Conservation (phyloP, 192 early-diverging fungal species). For the Coemansia sp. region DNA sequence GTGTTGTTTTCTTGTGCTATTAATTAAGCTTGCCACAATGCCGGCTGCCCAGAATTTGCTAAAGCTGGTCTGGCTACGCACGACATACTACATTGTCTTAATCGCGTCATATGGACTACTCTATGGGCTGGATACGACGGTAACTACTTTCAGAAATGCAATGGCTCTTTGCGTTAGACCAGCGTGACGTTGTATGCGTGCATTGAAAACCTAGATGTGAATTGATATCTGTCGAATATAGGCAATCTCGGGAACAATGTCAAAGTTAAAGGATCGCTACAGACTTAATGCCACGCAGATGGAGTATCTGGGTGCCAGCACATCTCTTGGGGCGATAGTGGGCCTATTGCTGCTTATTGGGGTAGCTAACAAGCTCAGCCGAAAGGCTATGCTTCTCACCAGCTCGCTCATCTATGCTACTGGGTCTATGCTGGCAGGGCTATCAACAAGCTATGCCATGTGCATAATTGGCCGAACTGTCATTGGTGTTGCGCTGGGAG, state of each 20-base stretch:
- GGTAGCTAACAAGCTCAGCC: background rate
- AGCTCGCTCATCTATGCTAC: constrained; percentile 9
- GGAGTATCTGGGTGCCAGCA: constrained; percentile 24
- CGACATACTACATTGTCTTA: constrained; percentile 16
- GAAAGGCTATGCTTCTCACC: constrained; percentile 14
- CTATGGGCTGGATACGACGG: constrained; percentile 34
- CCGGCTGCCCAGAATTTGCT: background rate
- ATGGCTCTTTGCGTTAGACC: too few relatives aligned
- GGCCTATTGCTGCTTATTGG: constrained; percentile 20
- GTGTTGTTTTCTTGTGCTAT: background rate
- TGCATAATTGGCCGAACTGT: constrained; percentile 19
- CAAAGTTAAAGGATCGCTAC: constrained; percentile 12
- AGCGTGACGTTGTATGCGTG: background rate
- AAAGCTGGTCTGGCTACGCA: constrained; percentile 2
- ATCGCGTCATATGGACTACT: constrained; percentile 26
- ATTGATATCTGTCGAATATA: background rate
- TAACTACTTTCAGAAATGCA: constrained; percentile 4
- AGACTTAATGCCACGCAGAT: constrained; percentile 12
- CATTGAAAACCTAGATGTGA: background rate
- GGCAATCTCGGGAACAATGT: constrained; percentile 15
- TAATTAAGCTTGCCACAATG: background rate
- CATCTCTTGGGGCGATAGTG: constrained; percentile 22
- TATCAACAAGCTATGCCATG: constrained; percentile 6
- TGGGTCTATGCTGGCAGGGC: constrained; percentile 14
- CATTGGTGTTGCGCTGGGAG: constrained; percentile 23